A percentile compares a stretch with the other conserved stretches of the same genome.
Conservation (phyloP, 768 basidiomycete species). For the Glaciozyma antarctica region DNA sequence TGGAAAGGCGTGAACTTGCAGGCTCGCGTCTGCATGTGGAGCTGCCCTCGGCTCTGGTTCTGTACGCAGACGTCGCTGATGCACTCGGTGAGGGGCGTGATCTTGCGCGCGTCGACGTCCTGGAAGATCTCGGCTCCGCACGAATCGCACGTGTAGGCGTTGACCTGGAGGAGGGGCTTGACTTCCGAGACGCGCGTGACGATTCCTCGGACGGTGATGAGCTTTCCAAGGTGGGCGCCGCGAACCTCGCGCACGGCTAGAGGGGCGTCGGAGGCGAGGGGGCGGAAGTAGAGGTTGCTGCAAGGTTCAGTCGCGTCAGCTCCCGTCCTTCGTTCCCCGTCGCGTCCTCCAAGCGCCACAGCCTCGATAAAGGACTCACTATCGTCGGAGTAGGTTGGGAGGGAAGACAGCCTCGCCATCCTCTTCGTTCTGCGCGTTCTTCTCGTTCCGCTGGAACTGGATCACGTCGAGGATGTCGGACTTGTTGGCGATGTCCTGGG, state of each 20-base stretch:
- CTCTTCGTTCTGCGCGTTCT: slow-evolving; percentile 71
- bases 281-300: slow-evolving; percentile 91
- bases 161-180: slow-evolving; percentile 91
- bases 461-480: slow-evolving; percentile 97
- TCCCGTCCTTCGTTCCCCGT: not conserved
- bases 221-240: slow-evolving; percentile 71
- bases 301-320: not conserved
- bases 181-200: slow-evolving; percentile 98
- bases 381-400: slow-evolving; percentile 80
- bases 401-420: slow-evolving; percentile 70
- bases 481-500: slow-evolving; percentile 77
- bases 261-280: slow-evolving; percentile 48
- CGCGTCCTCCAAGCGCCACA: not conserved
- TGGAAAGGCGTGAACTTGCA: slow-evolving; percentile 97
- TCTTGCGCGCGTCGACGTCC: slow-evolving; percentile 62
- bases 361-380: slow-evolving; percentile 52
- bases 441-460: slow-evolving; percentile 79
- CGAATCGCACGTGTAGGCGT: slow-evolving; percentile 88
- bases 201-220: slow-evolving; percentile 95
- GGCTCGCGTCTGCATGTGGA: slow-evolving; percentile 98
- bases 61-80: slow-evolving; percentile 71
- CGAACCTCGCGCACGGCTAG: slow-evolving; percentile 88
- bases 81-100: slow-evolving; percentile 80
- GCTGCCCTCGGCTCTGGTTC: slow-evolving; percentile 74
- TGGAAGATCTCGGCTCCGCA: slow-evolving; percentile 99